Percentiles rank a stretch among this genome's conserved stretches.
phyloP scores from a whole-genome alignment of 345 rosid species.

The Erodium maritimum region DNA sequence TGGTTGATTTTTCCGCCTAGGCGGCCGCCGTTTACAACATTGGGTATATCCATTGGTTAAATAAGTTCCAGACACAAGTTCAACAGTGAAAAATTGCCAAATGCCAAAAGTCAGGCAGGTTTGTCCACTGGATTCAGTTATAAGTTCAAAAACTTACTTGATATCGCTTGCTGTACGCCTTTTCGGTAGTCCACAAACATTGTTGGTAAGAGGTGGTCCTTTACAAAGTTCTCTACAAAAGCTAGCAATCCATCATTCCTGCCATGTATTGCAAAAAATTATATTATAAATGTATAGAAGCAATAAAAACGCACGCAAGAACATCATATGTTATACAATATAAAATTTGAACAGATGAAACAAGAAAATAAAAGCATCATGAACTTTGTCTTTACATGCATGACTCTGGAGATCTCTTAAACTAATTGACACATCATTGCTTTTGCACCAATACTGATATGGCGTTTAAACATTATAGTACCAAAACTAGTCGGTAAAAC shows the following conservation, averaged over 20 bases:
- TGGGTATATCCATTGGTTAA: conserved; percentile 6
- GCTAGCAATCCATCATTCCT: conserved; percentile 94
- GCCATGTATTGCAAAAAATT: too few species aligned
- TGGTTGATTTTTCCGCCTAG: too few species aligned
- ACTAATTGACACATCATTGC: not conserved
- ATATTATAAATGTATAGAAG: too few species aligned
- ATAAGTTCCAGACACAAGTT: conserved; percentile 2
- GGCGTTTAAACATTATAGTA: not conserved
- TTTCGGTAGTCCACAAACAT: conserved; percentile 97
- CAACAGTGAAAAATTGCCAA: conserved; percentile 1
- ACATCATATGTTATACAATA: not conserved
- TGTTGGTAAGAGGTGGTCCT: conserved; percentile 94
- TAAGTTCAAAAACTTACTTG: conserved; percentile 50
- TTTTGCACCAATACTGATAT: not conserved
- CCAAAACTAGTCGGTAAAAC: not conserved
- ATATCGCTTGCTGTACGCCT: conserved; percentile 98
- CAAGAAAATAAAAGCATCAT: not conserved
- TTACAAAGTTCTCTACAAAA: conserved; percentile 91
- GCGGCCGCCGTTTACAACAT: too few species aligned
- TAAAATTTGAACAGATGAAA: not conserved
- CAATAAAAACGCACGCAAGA: not conserved
- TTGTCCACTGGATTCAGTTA: not conserved
- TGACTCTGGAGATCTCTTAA: not conserved
- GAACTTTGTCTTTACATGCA: not conserved
- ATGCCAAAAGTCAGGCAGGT: not conserved